Evolutionary conservation across 2,329 filamentous ascomycete species (phyloP).

Genomic region (Nannizzia gypsea): DNA sequence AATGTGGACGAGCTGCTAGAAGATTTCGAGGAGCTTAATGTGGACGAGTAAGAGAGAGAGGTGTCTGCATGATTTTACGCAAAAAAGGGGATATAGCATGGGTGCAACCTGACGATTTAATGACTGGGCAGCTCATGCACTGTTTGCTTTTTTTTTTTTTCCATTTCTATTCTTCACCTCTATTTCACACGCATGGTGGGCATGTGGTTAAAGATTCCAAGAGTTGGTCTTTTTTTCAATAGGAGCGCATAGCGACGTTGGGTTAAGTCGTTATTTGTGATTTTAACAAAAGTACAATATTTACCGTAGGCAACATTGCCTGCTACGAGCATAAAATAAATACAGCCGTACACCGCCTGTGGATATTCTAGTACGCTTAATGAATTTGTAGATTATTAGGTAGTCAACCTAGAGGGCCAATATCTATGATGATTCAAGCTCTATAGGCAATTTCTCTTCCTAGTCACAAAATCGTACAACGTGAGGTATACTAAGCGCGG

Average conservation of each 20-base stretch:
- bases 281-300: background rate
- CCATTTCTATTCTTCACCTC: no score
- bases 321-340: background rate
- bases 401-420: no score
- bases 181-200: no score
- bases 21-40: constrained; percentile 79
- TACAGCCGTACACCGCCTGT: background rate
- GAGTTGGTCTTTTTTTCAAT: background rate
- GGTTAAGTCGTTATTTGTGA: background rate
- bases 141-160: background rate
- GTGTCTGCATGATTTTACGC: background rate
- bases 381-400: no score
- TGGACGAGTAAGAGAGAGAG: constrained; percentile 31
- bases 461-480: no score
- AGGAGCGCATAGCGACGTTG: background rate
- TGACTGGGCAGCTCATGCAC: background rate
- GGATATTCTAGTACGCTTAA: background rate
- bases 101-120: background rate
- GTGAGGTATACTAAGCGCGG: no score
- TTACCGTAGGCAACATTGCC: background rate
- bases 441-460: no score
- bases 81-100: background rate
- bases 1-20: constrained; percentile 75
- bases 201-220: background rate
- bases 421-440: no score